Conservation (phyloP, 208 protist species). For the Crithidia thermophila region DNA sequence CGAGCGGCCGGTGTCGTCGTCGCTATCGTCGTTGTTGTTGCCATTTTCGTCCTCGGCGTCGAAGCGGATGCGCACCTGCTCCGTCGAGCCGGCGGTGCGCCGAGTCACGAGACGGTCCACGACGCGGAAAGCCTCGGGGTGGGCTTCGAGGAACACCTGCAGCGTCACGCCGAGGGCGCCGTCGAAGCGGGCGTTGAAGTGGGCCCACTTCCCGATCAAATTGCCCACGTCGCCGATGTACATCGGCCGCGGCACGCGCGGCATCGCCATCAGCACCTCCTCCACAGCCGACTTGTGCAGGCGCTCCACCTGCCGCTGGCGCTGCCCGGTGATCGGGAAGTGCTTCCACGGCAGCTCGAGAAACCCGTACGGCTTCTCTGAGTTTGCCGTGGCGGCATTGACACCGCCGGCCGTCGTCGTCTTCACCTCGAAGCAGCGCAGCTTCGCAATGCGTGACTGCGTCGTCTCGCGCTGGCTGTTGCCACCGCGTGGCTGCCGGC, state of each 20-base stretch:
- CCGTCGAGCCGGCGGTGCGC: constrained; percentile 51
- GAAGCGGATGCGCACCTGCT: constrained; percentile 79
- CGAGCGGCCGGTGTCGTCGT: constrained; percentile 28
- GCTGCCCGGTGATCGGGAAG: constrained; percentile 60
- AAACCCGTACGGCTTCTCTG: constrained; percentile 17
- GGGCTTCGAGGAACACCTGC: constrained; percentile 66
- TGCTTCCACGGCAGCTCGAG: constrained; percentile 49
- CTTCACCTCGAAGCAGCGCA: constrained; percentile 57
- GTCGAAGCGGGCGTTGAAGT: constrained; percentile 84
- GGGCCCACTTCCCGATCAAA: constrained; percentile 83
- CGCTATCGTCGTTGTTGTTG: constrained; percentile 55
- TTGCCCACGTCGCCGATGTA: constrained; percentile 89
- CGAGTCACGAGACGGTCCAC: constrained; percentile 78
- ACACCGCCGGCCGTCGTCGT: constrained; percentile 8
- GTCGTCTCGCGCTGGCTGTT: constrained; percentile 6
- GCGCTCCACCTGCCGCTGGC: constrained; percentile 43
- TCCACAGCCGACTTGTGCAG: constrained; percentile 65
- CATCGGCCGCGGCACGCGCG: constrained; percentile 69
- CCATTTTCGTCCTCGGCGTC: constrained; percentile 53
- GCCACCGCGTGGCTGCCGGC: constrained; percentile 23
- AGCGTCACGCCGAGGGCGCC: constrained; percentile 76
- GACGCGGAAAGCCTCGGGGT: constrained; percentile 70
- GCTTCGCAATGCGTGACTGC: constrained; percentile 26
- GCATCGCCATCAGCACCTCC: constrained; percentile 90
- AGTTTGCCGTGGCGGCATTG: background rate